Evolutionary conservation across 805 yeast species (phyloP), one percentile per base, ranked within the genome.

Genomic region (Candida awuae): DNA sequence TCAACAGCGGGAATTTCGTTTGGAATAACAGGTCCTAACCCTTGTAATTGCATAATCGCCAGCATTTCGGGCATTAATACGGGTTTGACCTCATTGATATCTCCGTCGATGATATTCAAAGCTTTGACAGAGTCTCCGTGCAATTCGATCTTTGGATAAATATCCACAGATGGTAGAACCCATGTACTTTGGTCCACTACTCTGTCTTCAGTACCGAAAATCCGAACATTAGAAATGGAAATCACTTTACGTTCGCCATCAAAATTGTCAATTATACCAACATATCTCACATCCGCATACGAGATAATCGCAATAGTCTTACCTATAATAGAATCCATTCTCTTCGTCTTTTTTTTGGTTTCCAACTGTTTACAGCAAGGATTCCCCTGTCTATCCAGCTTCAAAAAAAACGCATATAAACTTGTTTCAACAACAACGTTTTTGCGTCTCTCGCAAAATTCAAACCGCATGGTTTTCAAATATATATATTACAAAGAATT

Each of bases 261-360:
- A 53, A 92, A 85, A 49, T 77, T 80, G 48, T 84, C 86, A 55
- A 90, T 70, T n/a, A 75, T 65, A 23, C 98, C 98, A 42, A 86
- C 92, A 56, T 90, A 90, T 47, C 95, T 78, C 44, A 84, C 79
- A 28, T 84, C 85, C 51, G 83, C 79, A 55, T 75, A 76, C 42
- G 94, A 80, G 46, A 83, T 73, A 57, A 86, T 68, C 19, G 92
- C 77, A 51, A 87, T 85, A 37, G 90, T 80, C 59, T 85, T 85
- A 8, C 97, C 97, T 49, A 87, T 83, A 61, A 81, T 88, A 55
- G 87, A 87, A 33, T 97, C 81, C 97, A 92, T 92, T 10, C n/a
- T 8, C 16, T 15, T 6, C 13, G 17, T 34, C n/a, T 14, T 19
- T 5, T n/a, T 9, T 12, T 18, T 26, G 3, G 2, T 25, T 27